Evolutionary conservation across 1,284 basidiomycete species (phyloP).

Genomic region (Austroboletus novae-zelandiae): DNA sequence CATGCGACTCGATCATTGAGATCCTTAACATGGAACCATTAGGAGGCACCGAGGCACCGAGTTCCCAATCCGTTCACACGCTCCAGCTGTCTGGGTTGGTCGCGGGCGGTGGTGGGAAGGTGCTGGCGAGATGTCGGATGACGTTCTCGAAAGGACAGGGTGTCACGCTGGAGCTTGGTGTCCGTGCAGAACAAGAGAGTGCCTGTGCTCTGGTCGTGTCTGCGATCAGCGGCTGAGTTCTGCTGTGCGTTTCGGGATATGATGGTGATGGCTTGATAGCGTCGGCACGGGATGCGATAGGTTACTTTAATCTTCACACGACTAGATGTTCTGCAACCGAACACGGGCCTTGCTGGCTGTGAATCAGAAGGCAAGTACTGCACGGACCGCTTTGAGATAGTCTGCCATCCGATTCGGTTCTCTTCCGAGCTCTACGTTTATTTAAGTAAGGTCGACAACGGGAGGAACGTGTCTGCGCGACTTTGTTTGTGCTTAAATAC

Average conservation of each 20-base stretch:
- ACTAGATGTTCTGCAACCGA: neutral
- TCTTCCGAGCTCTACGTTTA: conserved; percentile 1
- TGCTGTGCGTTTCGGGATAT: neutral
- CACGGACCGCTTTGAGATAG: too few relatives aligned
- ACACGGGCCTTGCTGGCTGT: too few relatives aligned
- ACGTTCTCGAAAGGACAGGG: conserved; percentile 88
- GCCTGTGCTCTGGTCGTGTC: conserved; percentile 86
- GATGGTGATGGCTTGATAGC: neutral
- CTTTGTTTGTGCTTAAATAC: conserved; percentile 1
- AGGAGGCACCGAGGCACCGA: conserved; percentile 82
- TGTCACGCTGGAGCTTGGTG: conserved; percentile 92
- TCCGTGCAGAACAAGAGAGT: conserved; percentile 89
- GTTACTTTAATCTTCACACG: neutral
- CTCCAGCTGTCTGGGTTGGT: conserved; percentile 91
- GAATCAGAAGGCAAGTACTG: too few relatives aligned
- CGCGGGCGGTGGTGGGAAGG: conserved; percentile 87
- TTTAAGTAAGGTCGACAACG: neutral
- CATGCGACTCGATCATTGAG: conserved; percentile 90
- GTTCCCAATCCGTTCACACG: conserved; percentile 88
- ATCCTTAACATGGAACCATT: conserved; percentile 96
- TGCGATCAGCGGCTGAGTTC: conserved; percentile 75
- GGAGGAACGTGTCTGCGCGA: conserved; percentile 9
- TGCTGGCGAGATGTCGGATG: conserved; percentile 93
- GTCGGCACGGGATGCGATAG: neutral
- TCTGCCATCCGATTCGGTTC: neutral